Evolutionary conservation across 805 yeast species (phyloP).

Genomic region (Candida piceae): DNA sequence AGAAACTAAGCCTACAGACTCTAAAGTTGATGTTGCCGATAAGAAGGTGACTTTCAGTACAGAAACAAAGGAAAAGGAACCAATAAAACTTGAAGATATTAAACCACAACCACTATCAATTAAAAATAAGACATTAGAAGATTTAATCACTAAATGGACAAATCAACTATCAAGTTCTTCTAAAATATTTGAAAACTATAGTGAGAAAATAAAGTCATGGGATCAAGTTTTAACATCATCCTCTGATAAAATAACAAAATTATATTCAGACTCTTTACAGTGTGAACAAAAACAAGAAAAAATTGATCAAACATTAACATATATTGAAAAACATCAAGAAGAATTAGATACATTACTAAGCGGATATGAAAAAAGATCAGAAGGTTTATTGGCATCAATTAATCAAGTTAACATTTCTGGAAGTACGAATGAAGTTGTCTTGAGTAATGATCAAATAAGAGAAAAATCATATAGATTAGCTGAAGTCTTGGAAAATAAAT

Average conservation of each 20-base stretch:
- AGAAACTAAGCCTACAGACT: constrained; percentile 6
- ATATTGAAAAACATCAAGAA: constrained; percentile 87
- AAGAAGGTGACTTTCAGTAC: constrained; percentile 26
- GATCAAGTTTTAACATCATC: constrained; percentile 78
- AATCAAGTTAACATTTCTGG: constrained; percentile 18
- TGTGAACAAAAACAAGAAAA: constrained; percentile 83
- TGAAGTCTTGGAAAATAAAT: constrained; percentile 73
- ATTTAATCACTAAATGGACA: constrained; percentile 90
- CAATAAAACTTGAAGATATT: constrained; percentile 45
- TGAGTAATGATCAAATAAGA: constrained; percentile 77
- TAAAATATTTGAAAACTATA: constrained; percentile 67
- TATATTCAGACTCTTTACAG: constrained; percentile 69
- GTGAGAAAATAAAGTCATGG: constrained; percentile 76
- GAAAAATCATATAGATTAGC: constrained; percentile 87
- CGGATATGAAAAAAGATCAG: constrained; percentile 75
- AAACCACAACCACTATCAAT: constrained; percentile 70
- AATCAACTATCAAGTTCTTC: constrained; percentile 72
- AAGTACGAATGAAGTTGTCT: constrained; percentile 25
- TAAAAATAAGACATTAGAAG: constrained; percentile 89
- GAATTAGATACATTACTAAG: constrained; percentile 80
- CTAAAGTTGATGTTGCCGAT: constrained; percentile 3
- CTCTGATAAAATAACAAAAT: constrained; percentile 74
- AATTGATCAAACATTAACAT: constrained; percentile 81
- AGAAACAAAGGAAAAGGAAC: constrained; percentile 28
- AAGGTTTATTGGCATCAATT: constrained; percentile 37